Evolutionary conservation across 2,329 filamentous ascomycete genomes (phyloP), one percentile per base, ranked within the genome.

Genomic region (Colletotrichum zoysiae): DNA sequence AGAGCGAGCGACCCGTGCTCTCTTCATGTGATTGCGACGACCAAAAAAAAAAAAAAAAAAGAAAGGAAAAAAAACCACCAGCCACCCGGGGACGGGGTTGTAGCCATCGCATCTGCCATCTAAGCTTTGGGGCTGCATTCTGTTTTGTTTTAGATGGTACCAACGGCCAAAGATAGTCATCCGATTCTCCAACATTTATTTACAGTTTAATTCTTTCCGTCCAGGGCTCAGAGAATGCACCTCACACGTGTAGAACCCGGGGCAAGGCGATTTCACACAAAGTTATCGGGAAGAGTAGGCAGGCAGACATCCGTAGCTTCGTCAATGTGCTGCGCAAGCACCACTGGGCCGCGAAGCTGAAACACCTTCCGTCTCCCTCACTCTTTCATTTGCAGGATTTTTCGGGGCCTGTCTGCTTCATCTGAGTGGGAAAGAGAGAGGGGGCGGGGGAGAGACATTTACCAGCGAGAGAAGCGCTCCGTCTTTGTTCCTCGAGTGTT

Each of bases 21-120:
- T 56, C 51, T 65, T 58, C 60, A 57, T 23, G 63, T 69, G 60
- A 58, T 58, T 23, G 63, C 57, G 60, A 42, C 18, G 53, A 51
- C 51, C 2, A 30, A 30, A 30, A 30, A 30, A 30, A 30, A 30
- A 30, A 30, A 30, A 30, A 30, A 35, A 5, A 20, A n/a, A 35
- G 1, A 57, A 1, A 38, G 5, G 20, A 57, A 57, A 5, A 8
- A 7, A 46, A n/a, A 44, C 42, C 9, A 20, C 11, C 35, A 38
- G 33, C 48, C 23, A 26, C 46, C 50, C 4, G 40, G 35, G 14
- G 38, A 35, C 35, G 55, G 55, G 35, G 33, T n/a, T 20, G 23
- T 48, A 44, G 66, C 42, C 66, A 58, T 58, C 14, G 30, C 46
- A 44, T 59, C 61, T 65, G 53, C 56, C 38, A 23, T 46, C 48